A percentile compares a stretch with the other conserved stretches of the same genome.
Conservation (phyloP, 192 early-diverging fungal species). For the Umbelopsis sp. region DNA sequence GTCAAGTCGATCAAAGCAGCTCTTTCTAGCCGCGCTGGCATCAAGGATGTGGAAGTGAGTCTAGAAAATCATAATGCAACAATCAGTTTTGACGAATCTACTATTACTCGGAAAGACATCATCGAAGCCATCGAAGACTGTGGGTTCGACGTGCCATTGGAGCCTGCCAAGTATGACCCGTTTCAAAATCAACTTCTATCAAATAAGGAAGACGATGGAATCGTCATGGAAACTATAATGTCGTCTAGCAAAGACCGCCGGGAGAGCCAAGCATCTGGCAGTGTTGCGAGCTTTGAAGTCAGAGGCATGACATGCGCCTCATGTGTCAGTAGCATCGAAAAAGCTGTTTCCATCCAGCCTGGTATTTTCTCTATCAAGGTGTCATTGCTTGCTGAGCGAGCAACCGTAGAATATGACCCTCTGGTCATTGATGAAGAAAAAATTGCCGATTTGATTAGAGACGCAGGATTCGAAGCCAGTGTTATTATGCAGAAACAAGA, state of each 20-base stretch:
- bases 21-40: background rate
- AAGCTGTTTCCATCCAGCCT: slow-evolving; percentile 48
- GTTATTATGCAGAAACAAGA: slow-evolving; percentile 13
- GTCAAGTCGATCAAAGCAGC: slow-evolving; percentile 24
- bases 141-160: slow-evolving; percentile 62
- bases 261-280: background rate
- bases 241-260: background rate
- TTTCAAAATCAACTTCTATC: slow-evolving; percentile 13
- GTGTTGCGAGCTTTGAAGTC: slow-evolving; percentile 58
- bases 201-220: slow-evolving; percentile 33
- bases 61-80: slow-evolving; percentile 33
- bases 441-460: slow-evolving; percentile 71
- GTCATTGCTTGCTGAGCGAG: slow-evolving; percentile 83
- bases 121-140: slow-evolving; percentile 64
- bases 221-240: background rate
- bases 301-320: slow-evolving; percentile 97
- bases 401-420: slow-evolving; percentile 72
- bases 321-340: slow-evolving; percentile 87
- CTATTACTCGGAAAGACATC: slow-evolving; percentile 24
- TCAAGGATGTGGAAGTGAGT: slow-evolving; percentile 21
- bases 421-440: slow-evolving; percentile 44
- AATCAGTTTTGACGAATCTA: slow-evolving; percentile 22
- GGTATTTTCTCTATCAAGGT: slow-evolving; percentile 81
- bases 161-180: slow-evolving; percentile 7
- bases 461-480: slow-evolving; percentile 79